Evolutionary conservation across 2,329 filamentous ascomycete genomes (phyloP).

Genomic region (Delphinella strobiligena): DNA sequence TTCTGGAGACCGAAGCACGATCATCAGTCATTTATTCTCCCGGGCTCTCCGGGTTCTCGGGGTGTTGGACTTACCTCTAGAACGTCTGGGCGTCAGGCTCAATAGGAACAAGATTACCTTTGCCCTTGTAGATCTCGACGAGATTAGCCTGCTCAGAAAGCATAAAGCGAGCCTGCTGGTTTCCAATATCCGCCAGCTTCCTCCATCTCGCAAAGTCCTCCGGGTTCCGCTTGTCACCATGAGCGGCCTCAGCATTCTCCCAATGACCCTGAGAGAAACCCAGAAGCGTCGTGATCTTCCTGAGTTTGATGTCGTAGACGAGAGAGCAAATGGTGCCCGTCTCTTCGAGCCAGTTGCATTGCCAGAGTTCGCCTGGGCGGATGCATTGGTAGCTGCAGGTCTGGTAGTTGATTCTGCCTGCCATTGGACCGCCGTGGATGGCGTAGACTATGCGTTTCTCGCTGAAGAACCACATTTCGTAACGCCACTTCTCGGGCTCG

Average conservation of each 20-base stretch:
- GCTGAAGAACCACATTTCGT: constrained; percentile 51
- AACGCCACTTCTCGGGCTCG: constrained; percentile 47
- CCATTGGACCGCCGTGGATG: constrained; percentile 50
- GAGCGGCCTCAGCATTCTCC: constrained; percentile 38
- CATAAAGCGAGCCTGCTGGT: constrained; percentile 38
- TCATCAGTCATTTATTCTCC: too few relatives aligned
- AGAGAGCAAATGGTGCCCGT: constrained; percentile 45
- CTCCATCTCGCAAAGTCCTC: constrained; percentile 42
- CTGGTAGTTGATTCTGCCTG: constrained; percentile 42
- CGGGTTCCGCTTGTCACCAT: constrained; percentile 44
- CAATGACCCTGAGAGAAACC: constrained; percentile 44
- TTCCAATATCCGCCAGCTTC: constrained; percentile 35
- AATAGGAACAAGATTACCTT: constrained; percentile 36
- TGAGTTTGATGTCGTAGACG: constrained; percentile 41
- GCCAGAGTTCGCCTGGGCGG: constrained; percentile 46
- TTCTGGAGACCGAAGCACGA: too few relatives aligned
- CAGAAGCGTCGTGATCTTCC: constrained; percentile 40
- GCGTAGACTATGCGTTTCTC: constrained; percentile 40
- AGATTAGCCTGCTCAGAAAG: constrained; percentile 44
- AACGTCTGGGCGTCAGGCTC: constrained; percentile 26
- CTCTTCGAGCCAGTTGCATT: constrained; percentile 50
- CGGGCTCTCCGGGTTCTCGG: too few relatives aligned
- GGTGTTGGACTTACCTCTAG: too few relatives aligned
- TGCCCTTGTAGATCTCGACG: constrained; percentile 37
- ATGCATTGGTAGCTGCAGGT: constrained; percentile 46